Evolutionary conservation across 768 basidiomycete species (phyloP), one percentile per base, ranked within the genome.

Genomic region (Collybiopsis luxurians): DNA sequence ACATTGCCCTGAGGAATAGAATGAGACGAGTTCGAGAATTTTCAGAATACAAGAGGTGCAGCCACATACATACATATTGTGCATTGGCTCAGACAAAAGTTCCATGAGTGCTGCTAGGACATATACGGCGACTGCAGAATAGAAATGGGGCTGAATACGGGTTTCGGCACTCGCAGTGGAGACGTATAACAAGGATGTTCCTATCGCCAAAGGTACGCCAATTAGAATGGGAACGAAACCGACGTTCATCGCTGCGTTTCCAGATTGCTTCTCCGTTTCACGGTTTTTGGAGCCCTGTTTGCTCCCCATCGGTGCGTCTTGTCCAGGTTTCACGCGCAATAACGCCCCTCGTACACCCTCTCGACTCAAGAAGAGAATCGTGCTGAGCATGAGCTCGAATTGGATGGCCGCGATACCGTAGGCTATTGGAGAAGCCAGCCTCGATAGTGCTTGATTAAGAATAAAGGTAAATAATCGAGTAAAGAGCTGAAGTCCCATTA

Each of bases 341-440:
- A 97, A 79, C 5, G 91, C 86, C 67, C 89, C 92, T 39, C 97
- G 80, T 7, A 98, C 81, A 17, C 95, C 96, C 69, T 99, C 97
- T n/a, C 97, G 79, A 31, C 89, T 87, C 7, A 98, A 78, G 69
- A 98, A 98, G 43, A 98, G 77, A 64, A 95, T 90, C 11, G 94
- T 94, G 62, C 88, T 91, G 45, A 91, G 80, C 24, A 98, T 67
- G 26, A 98, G 82, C 68, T 98, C 97, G 70, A 98, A 94, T 64
- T 97, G 95, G 59, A 99, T 90, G 0, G 93, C 84, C 15, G 92
- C 94, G 0, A 91, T 94, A 10, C 96, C 89, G 67, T 92, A 95
- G 13, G 87, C 89, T 31, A 83, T 82, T 0, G 95, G 95, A 0
- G 92, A 86, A 2, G 89, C 87, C 27, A 95, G 77, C 0, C 93